A percentile compares a stretch with the other conserved stretches of the same genome.
These are phyloP conservation scores for Colletotrichum lentis DNA, from an alignment of 2,329 filamentous ascomycete genomes.

Conservation along the genomic window DNA sequence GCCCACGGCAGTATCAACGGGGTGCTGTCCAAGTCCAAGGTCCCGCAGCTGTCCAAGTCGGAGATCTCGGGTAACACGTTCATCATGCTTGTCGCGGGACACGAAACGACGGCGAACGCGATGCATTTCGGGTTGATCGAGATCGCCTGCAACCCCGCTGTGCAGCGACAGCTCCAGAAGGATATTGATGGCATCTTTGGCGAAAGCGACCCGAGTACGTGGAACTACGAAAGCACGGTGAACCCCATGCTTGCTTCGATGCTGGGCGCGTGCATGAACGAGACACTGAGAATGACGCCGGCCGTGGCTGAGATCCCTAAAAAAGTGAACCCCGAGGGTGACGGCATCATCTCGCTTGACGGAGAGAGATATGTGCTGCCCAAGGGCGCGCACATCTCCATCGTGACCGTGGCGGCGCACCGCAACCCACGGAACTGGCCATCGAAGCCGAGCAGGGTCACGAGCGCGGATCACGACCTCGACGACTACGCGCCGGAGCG, in stretches of 20 bases:
- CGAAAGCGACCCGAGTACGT: slow-evolving; percentile 64
- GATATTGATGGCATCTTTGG: slow-evolving; percentile 74
- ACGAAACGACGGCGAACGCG: slow-evolving; percentile 81
- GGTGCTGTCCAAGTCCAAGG: slow-evolving; percentile 38
- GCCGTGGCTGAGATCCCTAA: slow-evolving; percentile 79
- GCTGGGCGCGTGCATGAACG: slow-evolving; percentile 79
- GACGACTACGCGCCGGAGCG: slow-evolving; percentile 76
- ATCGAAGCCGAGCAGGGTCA: slow-evolving; percentile 55
- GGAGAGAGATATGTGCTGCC: slow-evolving; percentile 68
- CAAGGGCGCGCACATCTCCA: slow-evolving; percentile 60
- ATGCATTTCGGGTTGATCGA: slow-evolving; percentile 75
- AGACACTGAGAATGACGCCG: slow-evolving; percentile 76
- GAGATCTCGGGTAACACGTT: slow-evolving; percentile 79
- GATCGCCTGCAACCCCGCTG: slow-evolving; percentile 70
- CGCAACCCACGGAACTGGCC: slow-evolving; percentile 80
- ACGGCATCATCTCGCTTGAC: slow-evolving; percentile 67
- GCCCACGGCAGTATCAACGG: slow-evolving; percentile 33
- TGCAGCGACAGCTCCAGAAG: slow-evolving; percentile 71
- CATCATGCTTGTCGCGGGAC: slow-evolving; percentile 74
- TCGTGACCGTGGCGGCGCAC: slow-evolving; percentile 66
- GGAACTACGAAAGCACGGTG: slow-evolving; percentile 76
- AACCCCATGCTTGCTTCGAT: slow-evolving; percentile 73
- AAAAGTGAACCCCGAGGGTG: slow-evolving; percentile 56
- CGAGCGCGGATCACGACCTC: slow-evolving; percentile 61
- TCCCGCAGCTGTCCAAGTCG: slow-evolving; percentile 60